Evolutionary conservation across 2,329 filamentous ascomycete species (phyloP), one percentile per base, ranked within the genome.

Genomic region (Thermoascus crustaceus): DNA sequence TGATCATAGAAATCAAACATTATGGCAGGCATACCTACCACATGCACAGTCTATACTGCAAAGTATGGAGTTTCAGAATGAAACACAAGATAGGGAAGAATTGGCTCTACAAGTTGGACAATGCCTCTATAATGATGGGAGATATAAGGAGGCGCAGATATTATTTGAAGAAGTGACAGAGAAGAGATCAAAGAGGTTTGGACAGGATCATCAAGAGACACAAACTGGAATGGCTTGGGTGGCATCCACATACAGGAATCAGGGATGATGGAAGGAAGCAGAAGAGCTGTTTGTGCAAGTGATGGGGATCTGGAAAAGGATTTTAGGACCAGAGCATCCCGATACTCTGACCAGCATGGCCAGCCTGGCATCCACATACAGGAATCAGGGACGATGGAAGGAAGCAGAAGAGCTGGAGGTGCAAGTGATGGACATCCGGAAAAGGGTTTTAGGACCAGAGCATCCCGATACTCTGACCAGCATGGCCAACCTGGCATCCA

Each of bases 11-110:
- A 52, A 45, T 21, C 42, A 39, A 43, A 39, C 33, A 4, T 27
- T 39, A 5, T 60, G 54, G 52, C 40, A 36, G 19, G 17, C 34
- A 22, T 60, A 57, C 39, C 29, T 61, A 14, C 53, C 55, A 27
- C 56, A 61, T 42, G 50, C 48, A 17, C 39, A 9, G 24, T 39
- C 16, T 23, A 35, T 37, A 18, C 24, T 13, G 24, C 20, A 22
- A 38, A 36, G 11, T 22, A 11, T 7, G 29, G 13, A 37, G 46
- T 22, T 37, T 34, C 19, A 18, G 23, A 24, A 46, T 29, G 14
- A 26, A n/a, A n/a, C n/a, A n/a, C n/a, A n/a, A n/a, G n/a, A n/a
- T n/a, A n/a, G n/a, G n/a, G n/a, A n/a, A n/a, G n/a, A n/a, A n/a
- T 33, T 31, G 7, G 32, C 2, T 7, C 1, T 4, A 7, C 39